Conservation (phyloP, 352 stramenopile genomes). For the Halophytophthora batemanensis region DNA sequence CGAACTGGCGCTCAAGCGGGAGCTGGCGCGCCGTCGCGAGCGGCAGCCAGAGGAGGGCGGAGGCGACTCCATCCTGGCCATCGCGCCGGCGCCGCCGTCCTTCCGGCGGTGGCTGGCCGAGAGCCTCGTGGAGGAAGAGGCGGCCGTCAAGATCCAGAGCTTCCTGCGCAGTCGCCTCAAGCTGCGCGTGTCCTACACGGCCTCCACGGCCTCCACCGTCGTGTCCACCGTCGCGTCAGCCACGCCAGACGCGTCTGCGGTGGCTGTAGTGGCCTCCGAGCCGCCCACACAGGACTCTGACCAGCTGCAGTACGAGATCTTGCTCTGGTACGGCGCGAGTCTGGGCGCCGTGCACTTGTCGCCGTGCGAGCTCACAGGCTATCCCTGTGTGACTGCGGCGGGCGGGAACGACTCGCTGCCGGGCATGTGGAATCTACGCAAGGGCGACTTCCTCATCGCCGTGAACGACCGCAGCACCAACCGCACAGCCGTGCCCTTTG, state of each 20-base stretch:
- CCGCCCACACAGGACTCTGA: no score
- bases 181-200: conserved; percentile 24
- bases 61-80: conserved; percentile 7
- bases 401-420: conserved; percentile 62
- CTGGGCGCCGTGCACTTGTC: conserved; percentile 45
- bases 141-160: conserved; percentile 33
- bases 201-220: conserved; percentile 23
- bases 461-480: conserved; percentile 56
- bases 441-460: conserved; percentile 57
- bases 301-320: conserved; percentile 50
- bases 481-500: conserved; percentile 33
- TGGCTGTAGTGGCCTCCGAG: no score
- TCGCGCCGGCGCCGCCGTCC: conserved; percentile 22
- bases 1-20: no score
- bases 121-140: conserved; percentile 24
- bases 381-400: conserved; percentile 45
- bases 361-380: conserved; percentile 44
- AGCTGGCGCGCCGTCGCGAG: no score
- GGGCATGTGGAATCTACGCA: conserved; percentile 62
- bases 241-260: conserved; percentile 39
- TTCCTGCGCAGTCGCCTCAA: conserved; percentile 31
- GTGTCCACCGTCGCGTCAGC: conserved; percentile 21
- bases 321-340: conserved; percentile 58
- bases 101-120: conserved; percentile 35
- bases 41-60: conserved; percentile 18